Evolutionary conservation across 192 early-diverging fungal species (phyloP).

Genomic region (Coemansia sp.): DNA sequence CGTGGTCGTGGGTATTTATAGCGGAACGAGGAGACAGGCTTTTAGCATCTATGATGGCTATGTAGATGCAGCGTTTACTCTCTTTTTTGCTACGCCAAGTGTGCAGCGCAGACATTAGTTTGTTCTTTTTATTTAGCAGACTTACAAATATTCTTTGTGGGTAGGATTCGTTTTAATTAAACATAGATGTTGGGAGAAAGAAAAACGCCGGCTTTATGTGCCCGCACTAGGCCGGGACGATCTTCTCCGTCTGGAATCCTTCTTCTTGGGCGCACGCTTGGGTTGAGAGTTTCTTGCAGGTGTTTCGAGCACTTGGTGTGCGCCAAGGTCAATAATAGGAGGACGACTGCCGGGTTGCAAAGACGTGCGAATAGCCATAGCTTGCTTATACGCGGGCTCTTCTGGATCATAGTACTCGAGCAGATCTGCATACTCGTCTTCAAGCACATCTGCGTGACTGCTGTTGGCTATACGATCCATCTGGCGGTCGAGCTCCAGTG

Average conservation of each 20-base stretch:
- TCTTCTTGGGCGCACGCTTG: neutral
- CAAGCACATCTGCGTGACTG: neutral
- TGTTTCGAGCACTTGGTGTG: neutral
- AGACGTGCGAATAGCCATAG: neutral
- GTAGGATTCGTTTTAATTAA: too few relatives aligned
- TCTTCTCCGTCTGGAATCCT: neutral
- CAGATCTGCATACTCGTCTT: slow-evolving; percentile 40
- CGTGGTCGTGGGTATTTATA: too few relatives aligned
- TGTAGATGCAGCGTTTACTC: too few relatives aligned
- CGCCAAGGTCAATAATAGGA: neutral
- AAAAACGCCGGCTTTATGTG: neutral
- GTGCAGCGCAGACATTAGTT: too few relatives aligned
- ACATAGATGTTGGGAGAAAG: too few relatives aligned
- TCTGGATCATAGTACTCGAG: slow-evolving; percentile 45
- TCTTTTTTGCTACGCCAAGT: too few relatives aligned
- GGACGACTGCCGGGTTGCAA: neutral
- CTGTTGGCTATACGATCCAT: slow-evolving; percentile 9
- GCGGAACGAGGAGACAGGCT: too few relatives aligned
- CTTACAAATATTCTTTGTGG: too few relatives aligned
- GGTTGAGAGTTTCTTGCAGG: neutral
- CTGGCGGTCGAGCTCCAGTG: slow-evolving; percentile 30
- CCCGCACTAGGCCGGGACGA: neutral
- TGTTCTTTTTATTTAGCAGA: too few relatives aligned
- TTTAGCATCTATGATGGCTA: too few relatives aligned
- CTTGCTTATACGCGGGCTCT: slow-evolving; percentile 30